Evolutionary conservation across 2,329 filamentous ascomycete species (phyloP).

Genomic region (Daldinia sp.): DNA sequence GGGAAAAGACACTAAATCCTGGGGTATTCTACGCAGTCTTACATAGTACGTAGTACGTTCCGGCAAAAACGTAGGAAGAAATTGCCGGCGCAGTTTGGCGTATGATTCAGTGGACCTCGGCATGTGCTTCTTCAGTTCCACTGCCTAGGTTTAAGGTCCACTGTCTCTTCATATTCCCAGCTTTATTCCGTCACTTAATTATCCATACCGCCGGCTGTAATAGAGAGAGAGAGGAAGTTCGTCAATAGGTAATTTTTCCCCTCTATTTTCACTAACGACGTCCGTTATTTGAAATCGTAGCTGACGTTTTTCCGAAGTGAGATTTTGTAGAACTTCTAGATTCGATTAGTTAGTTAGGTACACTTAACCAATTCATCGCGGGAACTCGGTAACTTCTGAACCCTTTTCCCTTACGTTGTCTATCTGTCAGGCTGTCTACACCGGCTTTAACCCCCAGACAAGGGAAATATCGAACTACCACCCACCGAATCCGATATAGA

Average conservation of each 20-base stretch:
- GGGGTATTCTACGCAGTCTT: not conserved
- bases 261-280: not conserved
- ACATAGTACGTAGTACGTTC: conserved; percentile 10
- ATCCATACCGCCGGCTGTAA: conserved; percentile 38
- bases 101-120: conserved; percentile 39
- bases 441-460: not conserved
- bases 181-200: conserved; percentile 37
- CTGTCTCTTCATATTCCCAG: conserved; percentile 5
- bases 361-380: not conserved
- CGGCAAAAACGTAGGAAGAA: conserved; percentile 34
- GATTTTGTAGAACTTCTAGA: not conserved
- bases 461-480: too few relatives aligned
- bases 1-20: conserved; percentile 19
- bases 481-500: conserved; percentile 15
- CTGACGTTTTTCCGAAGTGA: not conserved
- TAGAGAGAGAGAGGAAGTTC: conserved; percentile 2
- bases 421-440: not conserved
- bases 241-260: conserved; percentile 23
- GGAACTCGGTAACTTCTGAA: not conserved
- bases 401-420: not conserved
- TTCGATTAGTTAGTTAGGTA: not conserved
- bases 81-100: conserved; percentile 38
- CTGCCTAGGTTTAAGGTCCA: conserved; percentile 6
- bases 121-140: conserved; percentile 38
- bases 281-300: not conserved